Evolutionary conservation across 192 early-diverging fungal genomes (phyloP), one percentile per base, ranked within the genome.

Genomic region (Gonapodya prolifera): DNA sequence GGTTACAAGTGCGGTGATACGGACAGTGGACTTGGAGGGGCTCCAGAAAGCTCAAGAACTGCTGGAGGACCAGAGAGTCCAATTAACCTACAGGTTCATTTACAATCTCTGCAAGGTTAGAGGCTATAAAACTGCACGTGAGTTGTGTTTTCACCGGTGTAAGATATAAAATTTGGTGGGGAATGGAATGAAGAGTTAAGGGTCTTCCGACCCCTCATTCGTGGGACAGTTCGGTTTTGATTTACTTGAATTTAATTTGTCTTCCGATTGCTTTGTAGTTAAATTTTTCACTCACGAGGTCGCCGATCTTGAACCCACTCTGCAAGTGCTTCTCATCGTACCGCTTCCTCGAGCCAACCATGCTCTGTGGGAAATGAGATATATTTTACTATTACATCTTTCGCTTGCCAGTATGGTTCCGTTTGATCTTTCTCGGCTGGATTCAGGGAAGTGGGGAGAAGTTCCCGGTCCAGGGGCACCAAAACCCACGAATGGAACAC

Each of bases 331-430:
- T 30, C 32, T 2, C 77, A 79, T 36, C 75, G 34, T 2, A 79
- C 81, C 69, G 23, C 34, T 2, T 28, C 79, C 81, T 35, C 69
- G 80, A 30, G 36, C 35, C 2, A 76, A 74, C 34, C 75, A 70
- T 33, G 16, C 34, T 0, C 35, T 76, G 18, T 99, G 97, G 97
- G 89, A 91, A 31, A 87, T 87, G 0, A 88, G 94, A 17, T 98
- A 94, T 77, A 82, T 96, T 18, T 83, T 92, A 18, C 80, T 97
- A 30, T 86, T 99, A 16, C 98, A 96, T 96, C 84, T 98, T 17
- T 96, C 96, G 2, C 87, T 98, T n/a, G 86, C 98, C 80, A 89
- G 89, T 71, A 97, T 96, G 93, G 90, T 96, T 34, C 98, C 98
- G 1, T 99, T 99, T 82, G 95, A 98, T 80, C 84, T 99, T 16